A percentile compares a stretch with the other conserved stretches of the same genome.
These are phyloP conservation scores for Venturia pyrina DNA, from an alignment of 2,329 filamentous ascomycete species.

Conservation along the genomic window DNA sequence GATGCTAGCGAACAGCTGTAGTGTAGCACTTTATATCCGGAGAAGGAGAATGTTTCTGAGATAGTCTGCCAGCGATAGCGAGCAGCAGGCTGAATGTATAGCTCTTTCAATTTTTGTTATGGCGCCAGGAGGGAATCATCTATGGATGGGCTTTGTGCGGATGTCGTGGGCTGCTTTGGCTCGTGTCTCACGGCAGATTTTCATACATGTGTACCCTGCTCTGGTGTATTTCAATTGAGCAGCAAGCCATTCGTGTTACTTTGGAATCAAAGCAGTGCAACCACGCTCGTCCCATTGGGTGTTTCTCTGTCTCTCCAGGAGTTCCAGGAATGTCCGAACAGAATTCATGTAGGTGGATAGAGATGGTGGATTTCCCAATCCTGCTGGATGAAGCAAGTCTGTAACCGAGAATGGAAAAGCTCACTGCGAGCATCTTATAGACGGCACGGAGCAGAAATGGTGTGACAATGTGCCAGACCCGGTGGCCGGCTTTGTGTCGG, in stretches of 20 bases:
- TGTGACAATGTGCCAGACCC: background rate
- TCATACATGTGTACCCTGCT: background rate
- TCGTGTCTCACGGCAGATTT: background rate
- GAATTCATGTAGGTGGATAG: background rate
- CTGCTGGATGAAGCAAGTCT: background rate
- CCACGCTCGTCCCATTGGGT: background rate
- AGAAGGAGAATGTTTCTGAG: background rate
- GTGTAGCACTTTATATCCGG: too few species aligned
- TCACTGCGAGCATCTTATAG: background rate
- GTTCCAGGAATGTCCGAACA: background rate
- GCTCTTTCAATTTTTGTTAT: background rate
- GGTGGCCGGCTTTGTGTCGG: background rate
- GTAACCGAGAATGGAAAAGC: background rate
- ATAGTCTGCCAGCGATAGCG: background rate
- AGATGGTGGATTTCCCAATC: too few species aligned
- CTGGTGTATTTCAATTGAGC: background rate
- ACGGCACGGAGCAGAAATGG: background rate
- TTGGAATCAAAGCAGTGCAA: background rate
- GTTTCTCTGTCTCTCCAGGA: too few species aligned
- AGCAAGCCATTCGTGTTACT: background rate
- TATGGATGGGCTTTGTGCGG: background rate
- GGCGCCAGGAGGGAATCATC: background rate
- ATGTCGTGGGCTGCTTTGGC: background rate
- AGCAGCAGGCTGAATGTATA: background rate
- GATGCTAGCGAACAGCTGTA: background rate